Conservation (phyloP, 371 early-diverging fungal species). For the Mucor saturninus region DNA sequence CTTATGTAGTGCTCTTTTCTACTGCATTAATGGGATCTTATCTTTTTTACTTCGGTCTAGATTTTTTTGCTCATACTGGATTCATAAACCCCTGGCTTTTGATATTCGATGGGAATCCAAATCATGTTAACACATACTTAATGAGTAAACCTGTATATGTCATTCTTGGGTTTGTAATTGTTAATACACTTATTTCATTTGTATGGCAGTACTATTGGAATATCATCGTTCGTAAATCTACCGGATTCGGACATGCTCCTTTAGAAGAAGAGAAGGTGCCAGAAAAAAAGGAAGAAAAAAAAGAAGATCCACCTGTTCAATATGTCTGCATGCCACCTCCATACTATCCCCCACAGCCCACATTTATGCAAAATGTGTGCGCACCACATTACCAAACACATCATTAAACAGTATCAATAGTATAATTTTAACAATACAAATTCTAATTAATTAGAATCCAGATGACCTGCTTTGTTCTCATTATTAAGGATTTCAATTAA, state of each 20-base stretch:
- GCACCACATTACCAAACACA: neutral
- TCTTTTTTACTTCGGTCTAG: conserved; percentile 55
- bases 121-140: conserved; percentile 41
- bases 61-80: conserved; percentile 59
- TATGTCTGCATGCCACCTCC: conserved; percentile 20
- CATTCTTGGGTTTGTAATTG: conserved; percentile 45
- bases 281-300: conserved; percentile 11
- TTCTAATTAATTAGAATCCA: no score
- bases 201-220: conserved; percentile 52
- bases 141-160: conserved; percentile 44
- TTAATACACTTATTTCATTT: conserved; percentile 33
- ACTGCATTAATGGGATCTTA: conserved; percentile 54
- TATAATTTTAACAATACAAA: no score
- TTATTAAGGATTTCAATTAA: no score
- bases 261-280: conserved; percentile 8
- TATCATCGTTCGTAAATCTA: conserved; percentile 28
- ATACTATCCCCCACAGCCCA: conserved; percentile 18
- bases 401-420: no score
- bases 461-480: no score
- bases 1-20: conserved; percentile 44
- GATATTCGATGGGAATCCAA: conserved; percentile 47
- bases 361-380: conserved; percentile 25
- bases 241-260: conserved; percentile 36
- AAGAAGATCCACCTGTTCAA: conserved; percentile 11
- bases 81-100: conserved; percentile 52